Conservation (phyloP, 805 yeast species). For the Yarrowia deformans region DNA sequence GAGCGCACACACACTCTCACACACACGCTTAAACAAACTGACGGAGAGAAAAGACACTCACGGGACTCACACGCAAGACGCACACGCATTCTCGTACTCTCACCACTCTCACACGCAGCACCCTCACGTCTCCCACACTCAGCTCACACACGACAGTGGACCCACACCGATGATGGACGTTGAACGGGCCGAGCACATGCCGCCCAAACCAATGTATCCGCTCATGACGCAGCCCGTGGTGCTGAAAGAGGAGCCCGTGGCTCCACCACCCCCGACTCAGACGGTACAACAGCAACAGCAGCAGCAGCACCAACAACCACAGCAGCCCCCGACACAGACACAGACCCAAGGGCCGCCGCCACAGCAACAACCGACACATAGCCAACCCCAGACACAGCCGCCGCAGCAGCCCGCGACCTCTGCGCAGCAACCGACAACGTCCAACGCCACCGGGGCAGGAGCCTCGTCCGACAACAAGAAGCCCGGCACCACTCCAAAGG, state of each 20-base stretch:
- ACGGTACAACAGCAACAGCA: conserved; percentile 1
- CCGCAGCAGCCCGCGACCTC: conserved; percentile 1
- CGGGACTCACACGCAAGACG: not conserved
- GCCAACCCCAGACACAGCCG: not conserved
- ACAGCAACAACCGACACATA: conserved; percentile 16
- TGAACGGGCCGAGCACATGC: conserved; percentile 38
- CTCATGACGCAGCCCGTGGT: conserved; percentile 37
- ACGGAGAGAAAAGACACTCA: too few species aligned
- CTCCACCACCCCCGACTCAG: conserved; percentile 4
- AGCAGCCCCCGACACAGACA: conserved; percentile 1
- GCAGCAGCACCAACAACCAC: conserved; percentile 8
- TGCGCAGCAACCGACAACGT: conserved; percentile 1
- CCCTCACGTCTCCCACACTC: not conserved
- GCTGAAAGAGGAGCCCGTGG: conserved; percentile 25
- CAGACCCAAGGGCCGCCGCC: conserved; percentile 3
- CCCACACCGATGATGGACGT: conserved; percentile 35
- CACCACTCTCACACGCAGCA: not conserved
- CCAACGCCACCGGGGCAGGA: not conserved
- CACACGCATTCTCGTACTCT: not conserved
- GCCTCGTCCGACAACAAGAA: conserved; percentile 9
- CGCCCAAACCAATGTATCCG: conserved; percentile 38
- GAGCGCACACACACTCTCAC: not conserved
- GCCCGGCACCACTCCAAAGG: conserved; percentile 44
- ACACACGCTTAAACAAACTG: not conserved
- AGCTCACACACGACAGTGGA: conserved; percentile 17